These are phyloP conservation scores for Elongisporangium prolatum DNA, from an alignment of 352 stramenopile genomes.

Conservation along the genomic window DNA sequence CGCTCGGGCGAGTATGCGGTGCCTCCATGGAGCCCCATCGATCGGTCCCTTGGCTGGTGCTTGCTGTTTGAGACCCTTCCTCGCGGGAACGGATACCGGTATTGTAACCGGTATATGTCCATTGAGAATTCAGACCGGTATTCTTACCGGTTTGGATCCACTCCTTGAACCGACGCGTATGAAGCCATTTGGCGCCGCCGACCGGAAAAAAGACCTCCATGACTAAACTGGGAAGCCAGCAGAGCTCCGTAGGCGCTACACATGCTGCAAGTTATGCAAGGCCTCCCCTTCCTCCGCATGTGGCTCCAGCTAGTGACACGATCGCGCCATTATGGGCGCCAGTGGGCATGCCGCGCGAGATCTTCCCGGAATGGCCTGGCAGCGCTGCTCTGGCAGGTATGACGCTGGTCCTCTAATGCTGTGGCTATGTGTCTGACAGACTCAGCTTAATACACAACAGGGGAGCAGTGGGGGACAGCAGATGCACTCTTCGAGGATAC, in stretches of 20 bases:
- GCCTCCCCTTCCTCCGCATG: conserved; percentile 17
- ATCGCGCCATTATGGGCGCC: conserved; percentile 43
- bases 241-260: not conserved
- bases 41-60: not conserved
- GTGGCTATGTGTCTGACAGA: not conserved
- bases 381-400: conserved; percentile 11
- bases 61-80: not conserved
- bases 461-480: conserved; percentile 42
- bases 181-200: not conserved
- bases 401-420: not conserved
- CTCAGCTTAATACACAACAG: conserved; percentile 13
- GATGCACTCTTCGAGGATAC: conserved; percentile 46
- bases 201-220: not conserved
- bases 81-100: not conserved
- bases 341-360: conserved; percentile 16
- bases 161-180: not conserved
- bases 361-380: conserved; percentile 66
- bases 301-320: conserved; percentile 22
- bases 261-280: not conserved
- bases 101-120: not conserved
- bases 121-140: not conserved
- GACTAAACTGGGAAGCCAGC: not conserved
- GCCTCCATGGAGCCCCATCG: conserved; percentile 10
- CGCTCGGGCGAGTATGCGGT: conserved; percentile 45
- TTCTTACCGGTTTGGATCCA: not conserved